Conservation (phyloP, 2,329 filamentous ascomycete genomes). For the Xylariaceae sp. region DNA sequence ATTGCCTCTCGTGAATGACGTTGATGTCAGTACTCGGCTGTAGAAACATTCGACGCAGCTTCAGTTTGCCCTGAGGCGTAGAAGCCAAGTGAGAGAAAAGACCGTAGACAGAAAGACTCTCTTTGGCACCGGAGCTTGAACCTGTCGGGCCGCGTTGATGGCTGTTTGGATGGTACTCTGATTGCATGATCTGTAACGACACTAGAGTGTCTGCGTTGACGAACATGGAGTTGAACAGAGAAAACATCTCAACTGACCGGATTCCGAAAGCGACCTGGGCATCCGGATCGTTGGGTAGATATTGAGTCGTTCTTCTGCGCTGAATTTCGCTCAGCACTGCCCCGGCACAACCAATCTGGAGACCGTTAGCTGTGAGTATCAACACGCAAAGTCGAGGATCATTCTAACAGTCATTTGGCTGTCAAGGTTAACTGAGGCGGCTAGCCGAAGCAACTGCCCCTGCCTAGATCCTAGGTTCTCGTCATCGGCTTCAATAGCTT, state of each 20-base stretch:
- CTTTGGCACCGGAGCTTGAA: constrained; percentile 61
- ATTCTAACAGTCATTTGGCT: constrained; percentile 59
- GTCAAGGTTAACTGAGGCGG: constrained; percentile 67
- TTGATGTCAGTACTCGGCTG: constrained; percentile 66
- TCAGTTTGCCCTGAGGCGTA: constrained; percentile 71
- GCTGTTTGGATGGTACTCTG: constrained; percentile 76
- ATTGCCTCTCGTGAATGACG: constrained; percentile 66
- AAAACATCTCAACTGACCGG: constrained; percentile 67
- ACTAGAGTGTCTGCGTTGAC: constrained; percentile 73
- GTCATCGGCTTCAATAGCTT: constrained; percentile 33
- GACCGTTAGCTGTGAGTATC: constrained; percentile 14
- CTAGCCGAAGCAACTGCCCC: constrained; percentile 62
- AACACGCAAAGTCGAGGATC: neutral
- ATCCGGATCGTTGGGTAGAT: constrained; percentile 54
- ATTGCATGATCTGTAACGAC: constrained; percentile 78
- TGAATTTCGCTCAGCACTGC: constrained; percentile 76
- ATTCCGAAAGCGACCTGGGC: constrained; percentile 55
- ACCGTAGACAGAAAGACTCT: constrained; percentile 77
- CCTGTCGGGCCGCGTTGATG: constrained; percentile 66
- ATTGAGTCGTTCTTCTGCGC: constrained; percentile 58
- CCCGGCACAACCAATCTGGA: constrained; percentile 73
- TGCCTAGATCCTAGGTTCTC: constrained; percentile 47
- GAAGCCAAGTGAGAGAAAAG: constrained; percentile 69
- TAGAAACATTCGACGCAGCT: constrained; percentile 75
- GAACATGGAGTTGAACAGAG: constrained; percentile 62